Evolutionary conservation across 2,329 filamentous ascomycete species (phyloP).

Genomic region (Alternaria triticina): DNA sequence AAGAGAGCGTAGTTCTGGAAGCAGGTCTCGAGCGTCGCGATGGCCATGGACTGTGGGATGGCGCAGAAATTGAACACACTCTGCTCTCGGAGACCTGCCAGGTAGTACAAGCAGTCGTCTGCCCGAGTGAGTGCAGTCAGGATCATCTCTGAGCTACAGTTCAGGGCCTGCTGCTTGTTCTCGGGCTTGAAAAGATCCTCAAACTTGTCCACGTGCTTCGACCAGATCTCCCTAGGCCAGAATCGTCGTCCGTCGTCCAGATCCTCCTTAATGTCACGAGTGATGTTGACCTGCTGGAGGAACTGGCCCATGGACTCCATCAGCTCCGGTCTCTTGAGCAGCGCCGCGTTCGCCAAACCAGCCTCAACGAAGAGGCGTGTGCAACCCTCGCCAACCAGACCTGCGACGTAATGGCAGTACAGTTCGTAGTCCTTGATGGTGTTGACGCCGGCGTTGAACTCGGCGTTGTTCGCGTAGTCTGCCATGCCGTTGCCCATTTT

Average conservation of each 20-base stretch:
- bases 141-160: constrained; percentile 93
- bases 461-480: constrained; percentile 86
- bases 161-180: constrained; percentile 76
- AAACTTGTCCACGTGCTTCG: constrained; percentile 88
- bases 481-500: constrained; percentile 99
- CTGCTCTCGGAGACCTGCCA: constrained; percentile 92
- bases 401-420: constrained; percentile 99
- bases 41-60: constrained; percentile 96
- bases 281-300: constrained; percentile 98
- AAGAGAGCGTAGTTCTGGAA: constrained; percentile 92
- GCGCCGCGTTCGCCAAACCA: constrained; percentile 82
- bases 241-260: constrained; percentile 85
- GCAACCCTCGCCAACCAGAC: constrained; percentile 92
- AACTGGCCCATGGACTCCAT: constrained; percentile 98
- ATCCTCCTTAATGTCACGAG: constrained; percentile 92
- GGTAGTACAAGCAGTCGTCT: constrained; percentile 96
- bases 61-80: constrained; percentile 99
- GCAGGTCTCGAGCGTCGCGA: constrained; percentile 88
- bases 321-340: constrained; percentile 78
- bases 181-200: constrained; percentile 87
- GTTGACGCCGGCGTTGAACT: constrained; percentile 82
- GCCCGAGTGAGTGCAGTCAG: constrained; percentile 84
- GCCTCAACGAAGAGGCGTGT: constrained; percentile 90
- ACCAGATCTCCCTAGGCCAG: constrained; percentile 97
- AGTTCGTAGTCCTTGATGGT: constrained; percentile 89